These are phyloP conservation scores for Colletotrichum horii DNA, from an alignment of 2,329 filamentous ascomycete species.

Conservation along the genomic window DNA sequence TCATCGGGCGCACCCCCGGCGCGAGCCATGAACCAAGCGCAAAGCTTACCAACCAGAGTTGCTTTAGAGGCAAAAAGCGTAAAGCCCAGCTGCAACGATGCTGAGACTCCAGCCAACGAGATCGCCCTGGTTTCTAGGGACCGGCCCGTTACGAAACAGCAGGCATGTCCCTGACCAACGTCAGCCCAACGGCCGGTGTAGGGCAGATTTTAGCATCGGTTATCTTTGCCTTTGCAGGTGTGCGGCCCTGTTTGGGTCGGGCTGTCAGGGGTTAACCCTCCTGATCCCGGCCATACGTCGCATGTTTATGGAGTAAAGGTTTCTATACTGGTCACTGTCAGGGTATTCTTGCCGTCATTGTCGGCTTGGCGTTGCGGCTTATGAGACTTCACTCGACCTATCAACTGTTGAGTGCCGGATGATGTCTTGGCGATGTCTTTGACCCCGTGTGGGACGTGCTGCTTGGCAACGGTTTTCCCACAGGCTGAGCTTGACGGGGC, in stretches of 20 bases:
- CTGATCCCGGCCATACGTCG: not conserved
- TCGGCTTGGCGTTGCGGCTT: not conserved
- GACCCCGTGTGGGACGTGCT: not conserved
- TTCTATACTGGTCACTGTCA: not conserved
- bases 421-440: not conserved
- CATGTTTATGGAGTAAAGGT: not conserved
- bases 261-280: not conserved
- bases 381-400: not conserved
- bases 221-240: not conserved
- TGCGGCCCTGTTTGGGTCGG: not conserved
- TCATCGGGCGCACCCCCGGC: not conserved
- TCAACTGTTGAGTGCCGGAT: not conserved
- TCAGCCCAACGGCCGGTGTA: not conserved
- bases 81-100: conserved; percentile 3
- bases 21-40: not conserved
- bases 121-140: not conserved
- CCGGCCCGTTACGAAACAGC: not conserved
- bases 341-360: not conserved
- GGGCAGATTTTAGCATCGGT: not conserved
- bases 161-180: not conserved
- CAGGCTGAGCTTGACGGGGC: not conserved
- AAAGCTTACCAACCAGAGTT: not conserved
- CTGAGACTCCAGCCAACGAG: not conserved
- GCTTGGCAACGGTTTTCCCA: not conserved
- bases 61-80: not conserved